Conservation (phyloP, 768 basidiomycete genomes). For the Butyriboletus loyo region DNA sequence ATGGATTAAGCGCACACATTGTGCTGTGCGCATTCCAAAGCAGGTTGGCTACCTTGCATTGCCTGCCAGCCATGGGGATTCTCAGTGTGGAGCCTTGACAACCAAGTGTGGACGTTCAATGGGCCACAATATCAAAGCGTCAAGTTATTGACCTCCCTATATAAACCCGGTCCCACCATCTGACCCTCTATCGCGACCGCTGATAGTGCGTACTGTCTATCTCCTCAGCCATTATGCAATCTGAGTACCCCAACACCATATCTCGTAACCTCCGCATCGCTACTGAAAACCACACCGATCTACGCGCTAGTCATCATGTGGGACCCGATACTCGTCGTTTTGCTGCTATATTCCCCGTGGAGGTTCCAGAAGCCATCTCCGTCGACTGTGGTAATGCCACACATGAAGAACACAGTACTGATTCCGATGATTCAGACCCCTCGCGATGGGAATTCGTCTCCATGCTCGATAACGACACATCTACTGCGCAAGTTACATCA, state of each 20-base stretch:
- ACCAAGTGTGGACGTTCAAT: slow-evolving; percentile 19
- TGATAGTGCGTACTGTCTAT: neutral
- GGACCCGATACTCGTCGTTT: slow-evolving; percentile 28
- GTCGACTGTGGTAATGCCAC: slow-evolving; percentile 6
- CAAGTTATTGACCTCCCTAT: slow-evolving; percentile 6
- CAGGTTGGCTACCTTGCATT: slow-evolving; percentile 8
- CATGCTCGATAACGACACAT: neutral
- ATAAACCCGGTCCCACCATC: slow-evolving; percentile 12
- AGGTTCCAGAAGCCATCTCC: slow-evolving; percentile 4
- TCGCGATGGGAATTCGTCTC: slow-evolving; percentile 14
- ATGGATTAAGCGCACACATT: neutral
- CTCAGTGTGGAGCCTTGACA: slow-evolving; percentile 15
- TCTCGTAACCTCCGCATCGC: slow-evolving; percentile 7
- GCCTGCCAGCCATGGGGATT: slow-evolving; percentile 13
- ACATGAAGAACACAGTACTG: slow-evolving; percentile 11
- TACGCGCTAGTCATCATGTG: neutral
- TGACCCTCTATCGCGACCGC: neutral
- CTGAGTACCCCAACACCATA: neutral
- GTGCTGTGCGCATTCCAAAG: neutral
- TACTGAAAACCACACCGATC: neutral
- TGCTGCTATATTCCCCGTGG: slow-evolving; percentile 18
- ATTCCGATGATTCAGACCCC: neutral
- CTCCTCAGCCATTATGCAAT: slow-evolving; percentile 7
- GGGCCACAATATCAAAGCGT: slow-evolving; percentile 28
- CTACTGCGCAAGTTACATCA: neutral